These are phyloP conservation scores for Lasiodiplodia hormozganensis DNA, from an alignment of 2,329 filamentous ascomycete species.

Conservation along the genomic window DNA sequence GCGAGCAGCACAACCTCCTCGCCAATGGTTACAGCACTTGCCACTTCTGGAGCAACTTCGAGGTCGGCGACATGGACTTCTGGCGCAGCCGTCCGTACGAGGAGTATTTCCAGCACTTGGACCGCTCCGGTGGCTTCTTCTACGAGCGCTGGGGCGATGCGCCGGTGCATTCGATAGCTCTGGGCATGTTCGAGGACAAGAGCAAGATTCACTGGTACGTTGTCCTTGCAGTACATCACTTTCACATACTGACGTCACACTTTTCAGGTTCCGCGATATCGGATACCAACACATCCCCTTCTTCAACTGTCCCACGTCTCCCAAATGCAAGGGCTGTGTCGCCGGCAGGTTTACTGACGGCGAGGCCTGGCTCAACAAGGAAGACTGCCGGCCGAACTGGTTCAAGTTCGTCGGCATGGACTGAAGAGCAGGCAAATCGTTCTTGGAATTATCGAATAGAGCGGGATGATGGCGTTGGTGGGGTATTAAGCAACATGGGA, in stretches of 20 bases:
- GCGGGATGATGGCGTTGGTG: slow-evolving; percentile 3
- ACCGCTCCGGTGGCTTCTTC: slow-evolving; percentile 94
- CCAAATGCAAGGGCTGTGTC: slow-evolving; percentile 89
- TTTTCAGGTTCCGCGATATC: slow-evolving; percentile 91
- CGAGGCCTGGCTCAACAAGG: slow-evolving; percentile 81
- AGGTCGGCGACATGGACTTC: slow-evolving; percentile 91
- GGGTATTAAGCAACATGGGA: not conserved
- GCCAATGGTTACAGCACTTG: slow-evolving; percentile 97
- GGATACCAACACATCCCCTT: slow-evolving; percentile 98
- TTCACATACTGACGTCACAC: slow-evolving; percentile 1
- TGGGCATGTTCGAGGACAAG: slow-evolving; percentile 90
- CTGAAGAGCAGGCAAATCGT: slow-evolving; percentile 45
- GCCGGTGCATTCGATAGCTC: slow-evolving; percentile 91
- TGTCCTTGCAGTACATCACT: not conserved
- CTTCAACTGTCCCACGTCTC: slow-evolving; percentile 97
- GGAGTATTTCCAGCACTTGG: slow-evolving; percentile 95
- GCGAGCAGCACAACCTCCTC: slow-evolving; percentile 79
- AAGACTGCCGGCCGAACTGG: slow-evolving; percentile 96
- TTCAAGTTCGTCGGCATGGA: slow-evolving; percentile 92
- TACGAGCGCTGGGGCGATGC: slow-evolving; percentile 99
- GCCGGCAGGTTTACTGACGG: slow-evolving; percentile 89
- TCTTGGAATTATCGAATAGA: not conserved
- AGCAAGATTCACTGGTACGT: slow-evolving; percentile 90
- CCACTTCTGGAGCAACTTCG: slow-evolving; percentile 99
- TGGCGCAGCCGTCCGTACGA: slow-evolving; percentile 91